Conservation (phyloP, 169 alveolate genomes). For the Plasmodium billcollinsi region DNA sequence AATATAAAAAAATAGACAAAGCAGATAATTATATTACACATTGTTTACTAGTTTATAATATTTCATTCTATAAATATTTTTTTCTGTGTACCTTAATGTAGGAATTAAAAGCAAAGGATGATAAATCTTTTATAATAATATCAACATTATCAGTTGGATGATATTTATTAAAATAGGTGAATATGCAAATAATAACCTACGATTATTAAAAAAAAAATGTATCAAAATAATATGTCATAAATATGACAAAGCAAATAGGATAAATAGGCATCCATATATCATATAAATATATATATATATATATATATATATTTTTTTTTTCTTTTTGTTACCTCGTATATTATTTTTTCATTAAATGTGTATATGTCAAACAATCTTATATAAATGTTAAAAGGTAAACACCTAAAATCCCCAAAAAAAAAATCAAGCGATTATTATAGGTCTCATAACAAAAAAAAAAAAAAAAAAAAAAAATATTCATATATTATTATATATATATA, state of each 20-base stretch:
- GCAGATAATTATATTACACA: background rate
- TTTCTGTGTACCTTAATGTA: conserved; percentile 26
- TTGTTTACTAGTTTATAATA: background rate
- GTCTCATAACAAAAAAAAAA: background rate
- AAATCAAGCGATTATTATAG: background rate
- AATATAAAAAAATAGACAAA: background rate
- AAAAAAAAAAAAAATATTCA: background rate
- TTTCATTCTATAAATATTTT: background rate
- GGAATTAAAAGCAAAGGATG: conserved; percentile 51
- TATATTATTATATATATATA: background rate
- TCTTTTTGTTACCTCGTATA: conserved; percentile 50
- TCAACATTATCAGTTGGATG: conserved; percentile 59
- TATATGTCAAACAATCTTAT: conserved; percentile 70
- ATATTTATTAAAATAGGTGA: conserved; percentile 48
- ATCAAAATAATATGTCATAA: background rate
- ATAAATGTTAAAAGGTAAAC: conserved; percentile 61
- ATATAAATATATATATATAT: too few relatives aligned
- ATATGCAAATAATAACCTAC: conserved; percentile 63
- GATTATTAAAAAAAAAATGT: background rate
- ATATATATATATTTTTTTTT: too few relatives aligned
- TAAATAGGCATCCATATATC: background rate
- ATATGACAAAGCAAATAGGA: background rate
- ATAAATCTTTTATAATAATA: conserved; percentile 34
- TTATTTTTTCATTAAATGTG: conserved; percentile 63
- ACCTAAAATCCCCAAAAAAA: conserved; percentile 17